Base-by-base conservation (phyloP, 768 basidiomycete species). In the Gelatoporia subvermispora region DNA sequence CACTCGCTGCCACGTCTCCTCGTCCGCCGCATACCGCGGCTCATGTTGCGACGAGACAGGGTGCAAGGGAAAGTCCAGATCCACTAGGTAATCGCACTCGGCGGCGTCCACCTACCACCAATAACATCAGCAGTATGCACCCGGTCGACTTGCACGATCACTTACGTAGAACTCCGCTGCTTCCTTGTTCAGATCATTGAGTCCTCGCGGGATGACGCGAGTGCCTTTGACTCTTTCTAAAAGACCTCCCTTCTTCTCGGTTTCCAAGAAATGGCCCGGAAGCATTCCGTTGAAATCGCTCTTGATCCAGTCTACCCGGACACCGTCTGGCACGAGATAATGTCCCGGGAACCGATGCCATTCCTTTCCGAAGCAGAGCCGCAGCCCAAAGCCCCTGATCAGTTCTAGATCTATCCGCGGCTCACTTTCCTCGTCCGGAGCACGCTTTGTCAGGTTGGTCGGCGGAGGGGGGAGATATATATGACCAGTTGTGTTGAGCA, bases 321-420 rank as follows among this genome's bases (percentile, higher is more conserved):
- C 70, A 22, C 81, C 87, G 49, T 84, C 78, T 1, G 94, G 93
- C 18, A 98, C 77, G 41, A 95, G 76, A 66, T 88, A 97, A 63
- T 88, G 86, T 3, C 91, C 82, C 2, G 93, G 89, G 74, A 93
- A 99, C 20, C 95, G 78, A 62, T 97, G 74, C 96, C 96, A 99
- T 68, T 99, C 96, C 65, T 93, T 94, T 41, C 86, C 91, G 43
- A 88, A 73, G 68, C 96, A 99, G 1, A 99, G 61, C 23, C 74
- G 80, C 49, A 98, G 68, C 48, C 82, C 77, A 58, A 93, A 81
- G 11, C 79, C 72, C 48, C 73, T 74, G 60, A 97, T 72, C 0
- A 79, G 81, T 1, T 82, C 66, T 22, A 91, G 72, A 60, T 91
- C 84, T 34, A 93, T 73, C 31, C 73, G 74, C 34, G 68, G 65